Evolutionary conservation across 352 stramenopile genomes (phyloP), one percentile per base, ranked within the genome.

Genomic region (Globisporangium heterothallicum): DNA sequence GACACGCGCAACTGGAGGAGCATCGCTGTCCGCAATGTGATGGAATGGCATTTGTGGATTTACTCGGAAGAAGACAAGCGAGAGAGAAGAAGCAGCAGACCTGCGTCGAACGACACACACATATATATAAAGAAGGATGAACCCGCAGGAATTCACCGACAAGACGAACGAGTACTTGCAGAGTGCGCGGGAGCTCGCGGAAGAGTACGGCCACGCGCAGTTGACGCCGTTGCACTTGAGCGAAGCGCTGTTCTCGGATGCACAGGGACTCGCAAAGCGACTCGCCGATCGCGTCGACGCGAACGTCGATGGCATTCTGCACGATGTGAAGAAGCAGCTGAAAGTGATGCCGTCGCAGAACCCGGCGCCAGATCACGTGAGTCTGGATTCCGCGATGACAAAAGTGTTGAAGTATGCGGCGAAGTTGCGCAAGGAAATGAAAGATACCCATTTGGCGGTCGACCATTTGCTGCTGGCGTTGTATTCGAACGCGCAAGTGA

Each of bases 351-450:
- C 84, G 5, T 68, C 64, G 52, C 86, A 96, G 64, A 73, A 65
- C 6, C 86, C 86, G 0, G 61, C 85, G 27, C 86, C 86, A 0
- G 78, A 92, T 42, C 68, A 63, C 9, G 64, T 88, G 10, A 56
- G 61, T 10, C 58, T 71, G 8, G 83, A 89, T 58, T 88, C 77
- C 35, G 74, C 68, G 21, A 59, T 93, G 26, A 71, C 66, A 41
- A 89, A 91, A 59, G 68, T 94, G 52, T 57, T 96, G 25, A 92
- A 92, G 53, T 81, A 87, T 45, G 86, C 84, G 9, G 59, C 72
- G 59, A 89, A 92, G 58, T 68, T 88, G 59, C 68, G 77, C 40
- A 93, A 91, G 56, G 84, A 94, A 49, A 66, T 74, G 35, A 83
- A 88, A 41, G 86, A 94, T 58, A 87, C 83, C 10, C 86, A 90